These are phyloP conservation scores for Candida chilensis DNA, from an alignment of 805 yeast species.

Conservation along the genomic window DNA sequence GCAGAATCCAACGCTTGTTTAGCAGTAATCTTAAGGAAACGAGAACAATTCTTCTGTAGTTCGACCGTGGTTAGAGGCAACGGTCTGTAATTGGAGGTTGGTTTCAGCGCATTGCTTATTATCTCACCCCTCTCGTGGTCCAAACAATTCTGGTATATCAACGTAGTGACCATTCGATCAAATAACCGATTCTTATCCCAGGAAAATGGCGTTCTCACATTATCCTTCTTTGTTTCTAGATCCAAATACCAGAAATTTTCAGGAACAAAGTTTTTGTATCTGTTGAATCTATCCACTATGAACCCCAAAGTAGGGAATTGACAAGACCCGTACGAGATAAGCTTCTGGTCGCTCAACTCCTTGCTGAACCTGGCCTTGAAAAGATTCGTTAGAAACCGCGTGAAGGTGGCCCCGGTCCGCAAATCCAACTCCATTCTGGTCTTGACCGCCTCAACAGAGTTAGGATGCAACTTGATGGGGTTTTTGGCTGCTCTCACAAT, in stretches of 20 bases:
- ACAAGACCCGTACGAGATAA: slow-evolving; percentile 81
- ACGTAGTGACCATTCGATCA: slow-evolving; percentile 57
- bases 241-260: slow-evolving; percentile 78
- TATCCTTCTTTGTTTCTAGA: slow-evolving; percentile 37
- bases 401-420: slow-evolving; percentile 82
- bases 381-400: slow-evolving; percentile 63
- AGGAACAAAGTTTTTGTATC: slow-evolving; percentile 61
- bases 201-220: slow-evolving; percentile 29
- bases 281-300: slow-evolving; percentile 82
- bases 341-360: slow-evolving; percentile 14
- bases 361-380: slow-evolving; percentile 26
- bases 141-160: slow-evolving; percentile 63
- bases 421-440: slow-evolving; percentile 84
- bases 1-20: slow-evolving; percentile 72
- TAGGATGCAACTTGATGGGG: slow-evolving; percentile 55
- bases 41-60: slow-evolving; percentile 79
- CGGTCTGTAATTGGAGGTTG: slow-evolving; percentile 74
- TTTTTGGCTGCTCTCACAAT: slow-evolving; percentile 63
- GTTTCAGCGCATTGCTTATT: slow-evolving; percentile 40
- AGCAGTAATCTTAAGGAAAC: slow-evolving; percentile 67
- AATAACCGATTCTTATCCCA: slow-evolving; percentile 73
- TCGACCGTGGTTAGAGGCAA: slow-evolving; percentile 92
- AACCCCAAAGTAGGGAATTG: slow-evolving; percentile 97
- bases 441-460: slow-evolving; percentile 74
- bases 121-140: slow-evolving; percentile 41